Base-by-base conservation (phyloP, 176 grass and related monocot species). In the Eremochloa ophiuroides region DNA sequence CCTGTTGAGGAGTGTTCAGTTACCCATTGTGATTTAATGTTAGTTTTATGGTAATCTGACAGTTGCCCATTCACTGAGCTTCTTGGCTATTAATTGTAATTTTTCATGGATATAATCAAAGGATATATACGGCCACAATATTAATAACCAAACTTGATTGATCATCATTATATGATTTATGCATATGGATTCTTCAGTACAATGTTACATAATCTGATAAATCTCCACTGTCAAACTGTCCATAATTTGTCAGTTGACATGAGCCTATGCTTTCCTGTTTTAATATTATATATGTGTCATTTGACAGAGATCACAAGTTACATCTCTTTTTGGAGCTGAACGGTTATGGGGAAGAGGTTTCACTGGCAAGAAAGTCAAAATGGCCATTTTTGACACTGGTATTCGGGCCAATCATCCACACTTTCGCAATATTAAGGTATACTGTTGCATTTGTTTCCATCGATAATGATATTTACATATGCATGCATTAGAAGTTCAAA, bases 321-420 rank as follows among this genome's bases (percentile, higher is more conserved):
- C 96, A 62, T 91, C 93, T 81, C 88, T 98, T 90, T 91, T 95
- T 56, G 96, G 90, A 76, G 96, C 93, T 79, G 93, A 91, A 71
- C 78, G 84, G 80, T 85, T 98, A 46, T 98, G 93, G 96, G 82
- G 37, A 50, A 93, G 86, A 88, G 96, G 93, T 6, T 95, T 90
- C 78, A 98, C 91, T 67, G 93, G 93, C 83, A 82, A 46, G 38
- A 95, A 93, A 86, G 96, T 98, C 51, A 98, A 93, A 84, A 98
- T 98, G 93, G 96, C 96, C 63, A 98, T 98, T 88, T 98, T 98
- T 88, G 96, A 98, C 72, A 98, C 96, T 67, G 96, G 93, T 73
- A 98, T 98, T 82, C 92, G 96, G 48, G 90, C 90, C 13, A 84
- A 98, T 72, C 96, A 98, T 38, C 96, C 91, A 39, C 96, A 98